Evolutionary conservation across 225 moss, liverwort and hornwort genomes (phyloP).

Genomic region (Climacium dendroides): DNA sequence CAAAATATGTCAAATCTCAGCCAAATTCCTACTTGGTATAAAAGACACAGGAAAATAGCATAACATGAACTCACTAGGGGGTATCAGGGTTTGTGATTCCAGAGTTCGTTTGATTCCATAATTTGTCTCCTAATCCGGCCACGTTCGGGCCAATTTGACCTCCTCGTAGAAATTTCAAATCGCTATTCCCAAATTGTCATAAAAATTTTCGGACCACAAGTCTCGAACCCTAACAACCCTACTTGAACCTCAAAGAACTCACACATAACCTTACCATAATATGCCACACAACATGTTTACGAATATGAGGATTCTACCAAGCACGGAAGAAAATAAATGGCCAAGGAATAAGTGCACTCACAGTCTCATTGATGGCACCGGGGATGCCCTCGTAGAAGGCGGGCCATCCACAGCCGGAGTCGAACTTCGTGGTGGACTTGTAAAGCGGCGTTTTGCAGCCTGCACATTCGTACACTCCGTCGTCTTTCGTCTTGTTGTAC

Average conservation of each 20-base stretch:
- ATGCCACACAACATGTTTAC: neutral
- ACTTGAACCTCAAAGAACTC: neutral
- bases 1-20: no score
- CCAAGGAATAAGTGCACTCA: neutral
- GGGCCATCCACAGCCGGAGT: slow-evolving; percentile 96
- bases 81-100: neutral
- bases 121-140: neutral
- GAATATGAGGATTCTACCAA: neutral
- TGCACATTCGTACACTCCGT: slow-evolving; percentile 70
- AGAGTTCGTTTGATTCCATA: neutral
- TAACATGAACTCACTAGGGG: neutral
- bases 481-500: slow-evolving; percentile 65
- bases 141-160: neutral
- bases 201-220: neutral
- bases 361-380: slow-evolving; percentile 79
- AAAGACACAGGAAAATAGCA: no score
- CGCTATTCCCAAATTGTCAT: neutral
- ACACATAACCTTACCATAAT: neutral
- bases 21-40: neutral
- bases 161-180: neutral
- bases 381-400: slow-evolving; percentile 90
- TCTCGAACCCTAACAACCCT: neutral
- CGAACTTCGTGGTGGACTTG: slow-evolving; percentile 87
- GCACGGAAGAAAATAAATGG: neutral
- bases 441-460: slow-evolving; percentile 65